Evolutionary conservation across 257 asterid species (phyloP).

Genomic region (Ehretia macrophylla): DNA sequence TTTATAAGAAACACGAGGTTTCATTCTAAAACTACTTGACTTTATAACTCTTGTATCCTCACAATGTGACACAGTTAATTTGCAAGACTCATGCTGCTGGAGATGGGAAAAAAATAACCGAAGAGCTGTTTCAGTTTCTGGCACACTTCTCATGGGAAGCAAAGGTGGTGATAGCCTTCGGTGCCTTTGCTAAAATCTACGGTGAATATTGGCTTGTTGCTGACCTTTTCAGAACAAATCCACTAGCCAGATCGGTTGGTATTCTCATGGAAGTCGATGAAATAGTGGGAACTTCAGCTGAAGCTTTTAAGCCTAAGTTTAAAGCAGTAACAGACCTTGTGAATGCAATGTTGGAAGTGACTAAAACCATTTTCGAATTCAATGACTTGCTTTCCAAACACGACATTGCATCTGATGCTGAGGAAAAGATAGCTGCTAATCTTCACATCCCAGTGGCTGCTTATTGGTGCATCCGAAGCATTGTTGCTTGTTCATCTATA

Average conservation of each 20-base stretch:
- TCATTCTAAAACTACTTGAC: too few species aligned
- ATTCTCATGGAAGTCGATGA: neutral
- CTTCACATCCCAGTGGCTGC: slow-evolving; percentile 46
- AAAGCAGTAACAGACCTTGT: slow-evolving; percentile 22
- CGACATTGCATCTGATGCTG: neutral
- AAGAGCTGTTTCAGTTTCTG: neutral
- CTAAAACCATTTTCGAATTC: neutral
- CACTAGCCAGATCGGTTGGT: slow-evolving; percentile 7
- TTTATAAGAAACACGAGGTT: too few species aligned
- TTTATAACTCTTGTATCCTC: too few species aligned
- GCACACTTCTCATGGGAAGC: slow-evolving; percentile 13
- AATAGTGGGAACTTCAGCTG: neutral
- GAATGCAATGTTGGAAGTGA: slow-evolving; percentile 28
- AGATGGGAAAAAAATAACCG: slow-evolving; percentile 1
- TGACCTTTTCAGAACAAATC: slow-evolving; percentile 1
- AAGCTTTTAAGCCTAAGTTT: slow-evolving; percentile 13
- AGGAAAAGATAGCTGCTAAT: neutral
- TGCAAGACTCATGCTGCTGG: neutral
- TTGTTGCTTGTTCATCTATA: slow-evolving; percentile 43
- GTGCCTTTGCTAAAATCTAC: slow-evolving; percentile 6
- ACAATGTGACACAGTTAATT: slow-evolving; percentile 1
- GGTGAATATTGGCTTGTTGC: slow-evolving; percentile 14
- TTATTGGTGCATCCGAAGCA: slow-evolving; percentile 52
- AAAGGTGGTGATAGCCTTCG: slow-evolving; percentile 16
- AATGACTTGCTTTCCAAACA: neutral